phyloP scores from a whole-genome alignment of 2,329 filamentous ascomycete genomes.

The Taxawa tesnikishii region DNA sequence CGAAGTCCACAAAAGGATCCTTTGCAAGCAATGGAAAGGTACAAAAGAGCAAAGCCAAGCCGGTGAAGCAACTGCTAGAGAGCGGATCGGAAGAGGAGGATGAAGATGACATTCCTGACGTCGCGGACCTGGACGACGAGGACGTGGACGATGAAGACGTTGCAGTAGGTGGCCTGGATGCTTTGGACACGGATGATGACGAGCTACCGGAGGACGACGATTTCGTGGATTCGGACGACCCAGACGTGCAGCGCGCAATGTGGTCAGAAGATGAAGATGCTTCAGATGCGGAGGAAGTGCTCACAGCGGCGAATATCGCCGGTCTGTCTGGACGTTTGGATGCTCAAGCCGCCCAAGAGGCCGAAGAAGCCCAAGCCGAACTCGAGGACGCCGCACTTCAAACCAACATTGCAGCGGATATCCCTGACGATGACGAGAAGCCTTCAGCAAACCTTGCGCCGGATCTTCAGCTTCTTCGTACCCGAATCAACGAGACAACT shows the following conservation, averaged over 20 bases:
- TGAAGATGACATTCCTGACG: constrained; percentile 14
- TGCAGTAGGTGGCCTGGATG: constrained; percentile 27
- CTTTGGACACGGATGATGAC: constrained; percentile 25
- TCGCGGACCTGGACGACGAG: constrained; percentile 18
- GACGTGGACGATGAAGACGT: constrained; percentile 20
- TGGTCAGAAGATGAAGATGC: constrained; percentile 94
- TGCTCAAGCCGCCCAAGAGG: constrained; percentile 61
- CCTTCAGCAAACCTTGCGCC: constrained; percentile 58
- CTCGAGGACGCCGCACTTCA: constrained; percentile 75
- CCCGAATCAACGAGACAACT: constrained; percentile 83
- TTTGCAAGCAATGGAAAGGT: constrained; percentile 13
- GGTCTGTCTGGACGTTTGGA: constrained; percentile 81
- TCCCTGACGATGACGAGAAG: constrained; percentile 46
- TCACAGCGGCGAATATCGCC: constrained; percentile 93
- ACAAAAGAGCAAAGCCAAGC: constrained; percentile 21
- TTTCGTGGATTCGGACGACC: constrained; percentile 54
- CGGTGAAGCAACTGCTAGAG: constrained; percentile 7
- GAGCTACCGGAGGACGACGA: constrained; percentile 29
- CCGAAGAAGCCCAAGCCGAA: constrained; percentile 73
- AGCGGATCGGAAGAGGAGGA: too few relatives aligned
- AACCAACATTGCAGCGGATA: constrained; percentile 74
- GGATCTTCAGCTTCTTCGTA: constrained; percentile 78
- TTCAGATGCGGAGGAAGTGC: constrained; percentile 74
- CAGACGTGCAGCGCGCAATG: constrained; percentile 48
- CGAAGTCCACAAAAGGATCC: constrained; percentile 15